Base-by-base conservation (phyloP, 352 stramenopile genomes). In the Pilasporangium apinafurcum region DNA sequence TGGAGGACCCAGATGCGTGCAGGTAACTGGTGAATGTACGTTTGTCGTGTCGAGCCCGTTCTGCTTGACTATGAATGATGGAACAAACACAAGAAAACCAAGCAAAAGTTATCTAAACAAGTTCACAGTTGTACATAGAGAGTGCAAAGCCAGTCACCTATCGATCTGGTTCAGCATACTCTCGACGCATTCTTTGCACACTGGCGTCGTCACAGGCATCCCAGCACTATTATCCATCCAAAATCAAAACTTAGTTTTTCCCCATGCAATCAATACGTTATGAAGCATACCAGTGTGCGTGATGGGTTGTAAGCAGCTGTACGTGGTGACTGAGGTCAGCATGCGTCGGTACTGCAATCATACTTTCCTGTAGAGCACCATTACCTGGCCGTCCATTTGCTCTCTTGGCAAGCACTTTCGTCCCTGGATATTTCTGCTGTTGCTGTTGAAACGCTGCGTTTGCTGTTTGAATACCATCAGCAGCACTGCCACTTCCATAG, bases 101-200 rank as follows among this genome's bases (percentile, higher is more conserved):
- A 5, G 3, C n/a, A n/a, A n/a, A n/a, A n/a, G n/a, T n/a, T n/a
- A n/a, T n/a, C n/a, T n/a, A n/a, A n/a, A n/a, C n/a, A n/a, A n/a
- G n/a, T n/a, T n/a, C 13, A 36, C 5, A 1, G 4, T 6, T 9
- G 8, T n/a, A 30, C 0, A n/a, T 2, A 4, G 12, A 10, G 8
- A 41, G 32, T 6, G 24, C 20, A 18, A 14, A 32, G 30, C 3
- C 22, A 43, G 54, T 8, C 27, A 82, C 64, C 69, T 66, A 46
- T 92, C 79, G 35, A 86, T 79, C 44, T 85, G 68, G 25, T 68
- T 58, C 14, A 85, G 46, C 79, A 92, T 92, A 20, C 51, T 57
- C 45, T 92, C 79, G 35, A 86, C 60, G 37, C 79, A 92, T 20
- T 89, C 71, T 37, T 84, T 80, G 41, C 79, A 92, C 39, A 70